These are phyloP conservation scores for Vitis rotundifolia DNA, from an alignment of 164 flowering plant species.

Conservation along the genomic window DNA sequence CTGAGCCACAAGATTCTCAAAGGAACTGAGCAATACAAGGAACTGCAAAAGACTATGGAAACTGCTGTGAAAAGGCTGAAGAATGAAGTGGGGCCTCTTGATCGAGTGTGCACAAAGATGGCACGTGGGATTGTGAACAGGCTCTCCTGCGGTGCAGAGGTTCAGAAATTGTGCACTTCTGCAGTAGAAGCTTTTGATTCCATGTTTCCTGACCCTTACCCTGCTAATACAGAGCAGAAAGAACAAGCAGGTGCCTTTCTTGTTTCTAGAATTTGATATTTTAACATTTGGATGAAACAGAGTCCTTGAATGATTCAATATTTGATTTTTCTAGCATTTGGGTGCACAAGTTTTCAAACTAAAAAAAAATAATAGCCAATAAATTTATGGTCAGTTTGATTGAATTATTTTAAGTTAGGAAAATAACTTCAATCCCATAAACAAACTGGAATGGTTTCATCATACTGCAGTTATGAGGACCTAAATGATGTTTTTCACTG, in stretches of 20 bases:
- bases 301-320: too few relatives aligned
- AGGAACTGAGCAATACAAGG: conserved; percentile 47
- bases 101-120: conserved; percentile 39
- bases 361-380: too few relatives aligned
- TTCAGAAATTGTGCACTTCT: conserved; percentile 61
- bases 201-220: conserved; percentile 11
- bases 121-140: conserved; percentile 69
- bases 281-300: too few relatives aligned
- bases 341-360: not conserved
- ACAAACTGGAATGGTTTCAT: too few relatives aligned
- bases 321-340: not conserved
- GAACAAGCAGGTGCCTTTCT: conserved; percentile 18
- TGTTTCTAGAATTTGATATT: not conserved
- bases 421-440: too few relatives aligned
- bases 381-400: too few relatives aligned
- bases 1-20: conserved; percentile 51
- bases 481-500: not conserved
- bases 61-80: conserved; percentile 42
- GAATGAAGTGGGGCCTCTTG: conserved; percentile 68
- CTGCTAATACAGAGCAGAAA: conserved; percentile 2
- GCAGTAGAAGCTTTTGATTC: conserved; percentile 53
- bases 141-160: conserved; percentile 54
- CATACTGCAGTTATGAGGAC: too few relatives aligned
- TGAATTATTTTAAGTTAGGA: too few relatives aligned
- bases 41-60: conserved; percentile 43